Conservation (phyloP, 441 rosid species). For the Populus tomentosa region DNA sequence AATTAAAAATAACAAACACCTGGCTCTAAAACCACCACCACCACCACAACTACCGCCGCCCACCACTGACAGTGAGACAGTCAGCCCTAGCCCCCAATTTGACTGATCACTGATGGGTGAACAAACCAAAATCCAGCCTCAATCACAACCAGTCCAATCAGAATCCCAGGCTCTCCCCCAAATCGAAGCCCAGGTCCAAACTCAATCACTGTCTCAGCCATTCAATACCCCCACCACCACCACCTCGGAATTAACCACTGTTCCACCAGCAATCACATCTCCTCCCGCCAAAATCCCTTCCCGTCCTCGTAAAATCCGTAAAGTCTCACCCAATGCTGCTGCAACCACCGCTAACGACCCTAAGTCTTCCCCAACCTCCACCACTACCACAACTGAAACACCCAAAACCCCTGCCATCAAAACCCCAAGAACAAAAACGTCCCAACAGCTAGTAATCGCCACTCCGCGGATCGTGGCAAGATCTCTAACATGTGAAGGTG, state of each 20-base stretch:
- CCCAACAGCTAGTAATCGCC: slow-evolving; percentile 37
- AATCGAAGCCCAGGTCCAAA: slow-evolving; percentile 15
- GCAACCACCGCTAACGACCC: slow-evolving; percentile 15
- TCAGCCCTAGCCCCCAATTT: neutral
- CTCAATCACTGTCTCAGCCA: neutral
- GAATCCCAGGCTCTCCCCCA: slow-evolving; percentile 18
- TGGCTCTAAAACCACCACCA: neutral
- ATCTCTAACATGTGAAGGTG: slow-evolving; percentile 78
- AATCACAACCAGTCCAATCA: neutral
- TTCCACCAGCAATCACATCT: slow-evolving; percentile 29
- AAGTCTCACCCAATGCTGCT: slow-evolving; percentile 51
- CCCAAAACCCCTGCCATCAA: slow-evolving; percentile 15
- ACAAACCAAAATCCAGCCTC: slow-evolving; percentile 1
- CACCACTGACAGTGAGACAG: neutral
- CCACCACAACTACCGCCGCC: neutral
- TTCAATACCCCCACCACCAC: slow-evolving; percentile 24
- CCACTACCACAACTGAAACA: slow-evolving; percentile 13
- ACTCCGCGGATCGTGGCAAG: slow-evolving; percentile 52
- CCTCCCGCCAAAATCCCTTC: slow-evolving; percentile 82
- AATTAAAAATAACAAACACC: neutral
- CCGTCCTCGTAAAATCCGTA: slow-evolving; percentile 82
- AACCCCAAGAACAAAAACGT: slow-evolving; percentile 26
- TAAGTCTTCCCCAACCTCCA: slow-evolving; percentile 9
- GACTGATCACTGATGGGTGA: neutral
- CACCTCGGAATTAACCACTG: slow-evolving; percentile 28